A percentile compares a stretch with the other conserved stretches of the same genome.
These are phyloP conservation scores for Metschnikowia lunata DNA, from an alignment of 805 yeast species.

Conservation along the genomic window DNA sequence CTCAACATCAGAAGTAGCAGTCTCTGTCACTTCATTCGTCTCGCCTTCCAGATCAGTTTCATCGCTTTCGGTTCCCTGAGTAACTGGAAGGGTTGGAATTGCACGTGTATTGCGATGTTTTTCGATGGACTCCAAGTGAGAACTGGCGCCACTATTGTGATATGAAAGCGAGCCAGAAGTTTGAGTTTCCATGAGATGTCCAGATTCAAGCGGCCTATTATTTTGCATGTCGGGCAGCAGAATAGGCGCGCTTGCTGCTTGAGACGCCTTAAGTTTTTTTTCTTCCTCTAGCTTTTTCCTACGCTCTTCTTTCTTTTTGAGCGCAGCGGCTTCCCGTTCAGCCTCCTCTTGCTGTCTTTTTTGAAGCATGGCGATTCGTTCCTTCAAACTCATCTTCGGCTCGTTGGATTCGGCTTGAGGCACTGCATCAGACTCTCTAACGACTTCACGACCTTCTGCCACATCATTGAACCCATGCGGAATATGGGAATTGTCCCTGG, in stretches of 20 bases:
- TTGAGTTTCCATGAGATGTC: neutral
- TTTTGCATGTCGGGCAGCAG: neutral
- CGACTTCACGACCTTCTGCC: constrained; percentile 16
- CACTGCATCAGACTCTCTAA: constrained; percentile 8
- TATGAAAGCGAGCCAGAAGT: neutral
- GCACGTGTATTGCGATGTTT: neutral
- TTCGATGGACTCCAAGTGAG: neutral
- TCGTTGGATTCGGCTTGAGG: constrained; percentile 41
- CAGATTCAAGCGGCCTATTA: neutral
- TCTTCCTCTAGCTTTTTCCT: constrained; percentile 34
- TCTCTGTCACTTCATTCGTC: neutral
- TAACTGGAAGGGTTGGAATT: no score
- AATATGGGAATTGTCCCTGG: constrained; percentile 36
- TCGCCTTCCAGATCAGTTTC: neutral
- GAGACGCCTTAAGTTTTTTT: constrained; percentile 1
- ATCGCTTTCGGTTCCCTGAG: neutral
- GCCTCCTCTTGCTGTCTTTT: constrained; percentile 78
- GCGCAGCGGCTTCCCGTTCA: constrained; percentile 60
- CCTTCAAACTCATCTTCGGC: constrained; percentile 80
- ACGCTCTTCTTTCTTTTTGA: constrained; percentile 47
- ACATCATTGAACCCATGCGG: constrained; percentile 27
- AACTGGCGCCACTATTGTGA: neutral
- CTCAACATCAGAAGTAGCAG: neutral
- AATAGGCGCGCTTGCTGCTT: neutral
- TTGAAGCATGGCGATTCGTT: constrained; percentile 80